A percentile compares a stretch with the other conserved stretches of the same genome.
Conservation (phyloP, 441 rosid species). For the Arabidopsis lyrata region DNA sequence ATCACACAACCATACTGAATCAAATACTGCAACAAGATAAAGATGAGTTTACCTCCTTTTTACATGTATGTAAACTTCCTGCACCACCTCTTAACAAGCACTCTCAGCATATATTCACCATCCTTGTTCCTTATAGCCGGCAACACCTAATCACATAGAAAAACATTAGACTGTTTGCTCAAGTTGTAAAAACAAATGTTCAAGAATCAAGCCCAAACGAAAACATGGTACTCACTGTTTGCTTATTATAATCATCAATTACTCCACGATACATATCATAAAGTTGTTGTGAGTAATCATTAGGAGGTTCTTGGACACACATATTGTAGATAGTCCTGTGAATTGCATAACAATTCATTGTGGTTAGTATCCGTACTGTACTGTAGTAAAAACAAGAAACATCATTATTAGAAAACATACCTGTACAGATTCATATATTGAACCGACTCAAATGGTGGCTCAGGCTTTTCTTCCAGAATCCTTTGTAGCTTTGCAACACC, state of each 20-base stretch:
- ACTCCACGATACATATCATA: conserved; percentile 73
- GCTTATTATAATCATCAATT: conserved; percentile 66
- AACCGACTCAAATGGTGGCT: too few species aligned
- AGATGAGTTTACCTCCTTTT: too few species aligned
- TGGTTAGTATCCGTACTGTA: neutral
- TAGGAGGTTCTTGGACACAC: conserved; percentile 86
- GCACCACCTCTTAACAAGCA: too few species aligned
- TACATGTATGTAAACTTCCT: too few species aligned
- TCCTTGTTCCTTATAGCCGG: too few species aligned
- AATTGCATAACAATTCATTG: conserved; percentile 19
- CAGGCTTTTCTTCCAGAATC: too few species aligned
- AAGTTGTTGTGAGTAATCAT: conserved; percentile 81
- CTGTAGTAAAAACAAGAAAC: neutral
- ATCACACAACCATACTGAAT: too few species aligned
- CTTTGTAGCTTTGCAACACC: too few species aligned
- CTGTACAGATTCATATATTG: conserved; percentile 79
- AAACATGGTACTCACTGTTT: conserved; percentile 52
- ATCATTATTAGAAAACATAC: conserved; percentile 44
- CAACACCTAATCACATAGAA: too few species aligned
- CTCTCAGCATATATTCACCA: too few species aligned
- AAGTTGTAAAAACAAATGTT: neutral
- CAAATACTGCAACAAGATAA: too few species aligned
- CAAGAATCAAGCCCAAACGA: neutral
- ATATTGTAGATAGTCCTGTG: conserved; percentile 81
- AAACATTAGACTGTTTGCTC: too few species aligned